Evolutionary conservation across 2,329 filamentous ascomycete genomes (phyloP).

Genomic region (Nectriaceae sp.): DNA sequence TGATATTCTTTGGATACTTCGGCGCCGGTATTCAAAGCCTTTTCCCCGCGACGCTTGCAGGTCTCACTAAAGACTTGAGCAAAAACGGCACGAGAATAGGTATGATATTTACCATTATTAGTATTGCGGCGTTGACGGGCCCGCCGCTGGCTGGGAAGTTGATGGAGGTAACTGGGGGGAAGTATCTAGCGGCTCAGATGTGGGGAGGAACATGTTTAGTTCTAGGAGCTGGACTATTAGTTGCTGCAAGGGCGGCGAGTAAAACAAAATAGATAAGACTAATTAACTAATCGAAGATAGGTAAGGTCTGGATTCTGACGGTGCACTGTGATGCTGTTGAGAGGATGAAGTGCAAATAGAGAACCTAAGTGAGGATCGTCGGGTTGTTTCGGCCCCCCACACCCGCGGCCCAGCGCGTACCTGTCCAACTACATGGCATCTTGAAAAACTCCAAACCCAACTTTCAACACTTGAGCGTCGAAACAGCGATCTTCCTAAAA

Average conservation of each 20-base stretch:
- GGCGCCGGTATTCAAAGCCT: slow-evolving; percentile 66
- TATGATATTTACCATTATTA: slow-evolving; percentile 61
- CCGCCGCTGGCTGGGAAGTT: slow-evolving; percentile 57
- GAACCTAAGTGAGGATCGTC: neutral
- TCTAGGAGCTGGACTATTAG: slow-evolving; percentile 43
- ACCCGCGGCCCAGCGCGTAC: neutral
- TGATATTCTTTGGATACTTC: slow-evolving; percentile 63
- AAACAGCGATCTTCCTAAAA: slow-evolving; percentile 2
- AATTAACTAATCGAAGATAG: neutral
- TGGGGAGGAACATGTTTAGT: slow-evolving; percentile 51
- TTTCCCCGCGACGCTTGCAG: slow-evolving; percentile 56
- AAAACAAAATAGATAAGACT: slow-evolving; percentile 14
- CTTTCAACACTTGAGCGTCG: slow-evolving; percentile 2
- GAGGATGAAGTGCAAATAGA: neutral
- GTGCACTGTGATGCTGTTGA: neutral
- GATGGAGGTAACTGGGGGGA: slow-evolving; percentile 44
- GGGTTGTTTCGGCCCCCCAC: neutral
- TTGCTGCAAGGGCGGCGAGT: slow-evolving; percentile 41
- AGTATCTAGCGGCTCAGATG: slow-evolving; percentile 51
- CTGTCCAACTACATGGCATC: slow-evolving; percentile 4
- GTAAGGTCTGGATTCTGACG: slow-evolving; percentile 1
- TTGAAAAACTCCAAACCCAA: slow-evolving; percentile 19
- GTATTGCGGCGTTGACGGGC: slow-evolving; percentile 54
- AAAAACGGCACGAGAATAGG: slow-evolving; percentile 60
- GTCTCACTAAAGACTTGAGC: slow-evolving; percentile 53